Conservation (phyloP, 176 grass and related monocot species). For the Poa pratensis region DNA sequence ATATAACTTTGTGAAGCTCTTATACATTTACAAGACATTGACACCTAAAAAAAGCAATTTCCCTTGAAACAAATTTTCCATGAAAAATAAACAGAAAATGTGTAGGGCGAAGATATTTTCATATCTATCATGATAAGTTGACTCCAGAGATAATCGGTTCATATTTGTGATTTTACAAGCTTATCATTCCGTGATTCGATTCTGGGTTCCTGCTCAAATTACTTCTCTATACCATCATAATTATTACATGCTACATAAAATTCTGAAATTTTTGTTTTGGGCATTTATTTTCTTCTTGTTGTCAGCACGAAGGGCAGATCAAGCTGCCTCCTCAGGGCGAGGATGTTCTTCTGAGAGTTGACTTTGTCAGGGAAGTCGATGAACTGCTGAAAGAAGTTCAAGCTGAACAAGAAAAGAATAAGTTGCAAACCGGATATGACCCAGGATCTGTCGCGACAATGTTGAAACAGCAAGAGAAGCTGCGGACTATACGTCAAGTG, state of each 20-base stretch:
- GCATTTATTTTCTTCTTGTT: slow-evolving; percentile 23
- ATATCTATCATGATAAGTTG: neutral
- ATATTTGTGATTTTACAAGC: neutral
- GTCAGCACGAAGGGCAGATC: slow-evolving; percentile 67
- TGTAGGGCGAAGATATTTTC: neutral
- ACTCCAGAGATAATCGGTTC: neutral
- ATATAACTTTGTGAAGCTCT: neutral
- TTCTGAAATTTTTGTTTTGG: neutral
- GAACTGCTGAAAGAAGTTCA: slow-evolving; percentile 75
- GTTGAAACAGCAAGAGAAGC: slow-evolving; percentile 87
- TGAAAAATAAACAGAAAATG: slow-evolving; percentile 21
- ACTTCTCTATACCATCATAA: slow-evolving; percentile 16
- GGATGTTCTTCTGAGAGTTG: slow-evolving; percentile 79
- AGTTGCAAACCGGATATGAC: slow-evolving; percentile 62
- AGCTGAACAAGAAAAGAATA: slow-evolving; percentile 53
- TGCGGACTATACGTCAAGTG: slow-evolving; percentile 69
- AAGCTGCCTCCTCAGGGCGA: slow-evolving; percentile 74
- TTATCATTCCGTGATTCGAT: neutral
- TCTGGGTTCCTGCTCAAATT: neutral
- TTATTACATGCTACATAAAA: slow-evolving; percentile 12
- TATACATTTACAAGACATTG: slow-evolving; percentile 4
- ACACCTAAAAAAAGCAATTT: neutral
- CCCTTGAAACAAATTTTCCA: neutral
- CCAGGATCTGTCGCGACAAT: slow-evolving; percentile 76
- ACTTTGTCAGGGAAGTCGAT: slow-evolving; percentile 88